Conservation (phyloP, 139 green algal species). For the Coelastrella sp. region DNA sequence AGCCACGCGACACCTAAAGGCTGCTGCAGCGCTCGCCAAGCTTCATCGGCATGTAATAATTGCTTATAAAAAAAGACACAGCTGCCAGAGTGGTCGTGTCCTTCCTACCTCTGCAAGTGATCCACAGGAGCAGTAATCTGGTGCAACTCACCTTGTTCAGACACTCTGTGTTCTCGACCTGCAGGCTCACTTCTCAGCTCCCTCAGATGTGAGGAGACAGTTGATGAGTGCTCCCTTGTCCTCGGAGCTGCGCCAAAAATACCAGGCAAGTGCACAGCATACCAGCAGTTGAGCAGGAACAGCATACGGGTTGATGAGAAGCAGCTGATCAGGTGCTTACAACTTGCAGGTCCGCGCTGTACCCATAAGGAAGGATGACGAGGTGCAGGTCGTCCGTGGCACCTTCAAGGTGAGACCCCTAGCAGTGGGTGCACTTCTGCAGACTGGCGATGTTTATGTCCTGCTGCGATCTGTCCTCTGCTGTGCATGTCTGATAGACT, state of each 20-base stretch:
- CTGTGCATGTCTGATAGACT: neutral
- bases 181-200: constrained; percentile 97
- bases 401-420: constrained; percentile 96
- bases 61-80: too few relatives aligned
- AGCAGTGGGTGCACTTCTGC: too few relatives aligned
- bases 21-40: neutral
- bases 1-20: neutral
- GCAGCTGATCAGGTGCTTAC: neutral
- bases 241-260: constrained; percentile 92
- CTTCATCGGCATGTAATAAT: too few relatives aligned
- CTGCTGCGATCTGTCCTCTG: neutral
- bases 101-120: too few relatives aligned
- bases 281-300: neutral
- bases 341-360: constrained; percentile 87
- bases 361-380: constrained; percentile 98
- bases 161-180: constrained; percentile 12
- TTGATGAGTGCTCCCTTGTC: constrained; percentile 97
- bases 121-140: too few relatives aligned
- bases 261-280: constrained; percentile 21
- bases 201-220: constrained; percentile 89
- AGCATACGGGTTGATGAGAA: neutral
- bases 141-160: too few relatives aligned
- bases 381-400: constrained; percentile 96
- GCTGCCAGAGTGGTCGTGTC: too few relatives aligned
- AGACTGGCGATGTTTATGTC: neutral